phyloP scores from a whole-genome alignment of 2,329 filamentous ascomycete species.

The Trematosphaeria pertusa region DNA sequence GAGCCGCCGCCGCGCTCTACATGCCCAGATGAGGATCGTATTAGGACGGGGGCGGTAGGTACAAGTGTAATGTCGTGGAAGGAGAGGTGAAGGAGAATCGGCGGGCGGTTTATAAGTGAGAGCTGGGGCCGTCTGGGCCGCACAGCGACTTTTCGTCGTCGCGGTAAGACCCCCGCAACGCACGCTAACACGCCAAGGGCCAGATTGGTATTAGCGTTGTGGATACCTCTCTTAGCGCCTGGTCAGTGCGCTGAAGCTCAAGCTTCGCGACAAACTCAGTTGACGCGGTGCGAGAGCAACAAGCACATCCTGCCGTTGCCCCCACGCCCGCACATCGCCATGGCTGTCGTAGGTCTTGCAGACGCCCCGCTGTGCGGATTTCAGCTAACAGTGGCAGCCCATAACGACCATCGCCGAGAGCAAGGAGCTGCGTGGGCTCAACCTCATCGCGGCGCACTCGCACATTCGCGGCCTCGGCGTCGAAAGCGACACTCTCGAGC shows the following conservation, averaged over 20 bases:
- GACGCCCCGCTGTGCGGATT: not conserved
- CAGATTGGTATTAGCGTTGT: not conserved
- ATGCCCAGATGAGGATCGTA: not conserved
- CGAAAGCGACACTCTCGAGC: constrained; percentile 88
- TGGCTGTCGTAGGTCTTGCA: constrained; percentile 40
- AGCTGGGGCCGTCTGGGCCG: not conserved
- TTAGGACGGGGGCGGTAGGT: not conserved
- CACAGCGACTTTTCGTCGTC: not conserved
- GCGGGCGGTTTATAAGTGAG: not conserved
- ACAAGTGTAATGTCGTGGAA: not conserved
- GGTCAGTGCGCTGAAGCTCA: constrained; percentile 1
- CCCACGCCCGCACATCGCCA: constrained; percentile 22
- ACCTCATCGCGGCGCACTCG: constrained; percentile 97
- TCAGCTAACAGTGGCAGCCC: constrained; percentile 37
- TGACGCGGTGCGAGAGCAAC: constrained; percentile 9
- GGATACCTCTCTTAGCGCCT: not conserved
- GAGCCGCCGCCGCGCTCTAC: not conserved
- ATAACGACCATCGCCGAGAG: constrained; percentile 90
- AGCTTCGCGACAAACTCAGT: not conserved
- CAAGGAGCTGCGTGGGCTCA: constrained; percentile 94
- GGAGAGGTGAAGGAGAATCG: not conserved
- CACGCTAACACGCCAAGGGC: not conserved
- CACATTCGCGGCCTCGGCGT: constrained; percentile 96
- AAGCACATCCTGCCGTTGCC: constrained; percentile 1
- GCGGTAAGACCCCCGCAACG: not conserved